These are phyloP conservation scores for Yamadazyma sp. DNA, from an alignment of 1,139 yeast species.

Conservation along the genomic window DNA sequence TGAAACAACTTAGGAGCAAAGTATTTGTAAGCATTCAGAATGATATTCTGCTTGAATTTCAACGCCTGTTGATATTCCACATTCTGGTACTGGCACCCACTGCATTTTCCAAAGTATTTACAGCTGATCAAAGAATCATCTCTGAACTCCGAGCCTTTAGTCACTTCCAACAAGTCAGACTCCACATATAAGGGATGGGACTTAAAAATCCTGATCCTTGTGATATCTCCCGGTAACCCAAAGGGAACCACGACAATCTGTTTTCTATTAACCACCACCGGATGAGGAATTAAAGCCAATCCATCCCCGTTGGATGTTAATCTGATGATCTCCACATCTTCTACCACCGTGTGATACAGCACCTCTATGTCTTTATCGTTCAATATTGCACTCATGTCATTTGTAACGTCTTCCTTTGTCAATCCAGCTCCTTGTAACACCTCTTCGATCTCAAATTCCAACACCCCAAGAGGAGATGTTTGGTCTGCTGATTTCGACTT, in stretches of 20 bases:
- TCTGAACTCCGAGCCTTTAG: constrained; percentile 43
- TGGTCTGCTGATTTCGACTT: constrained; percentile 67
- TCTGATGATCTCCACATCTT: constrained; percentile 55
- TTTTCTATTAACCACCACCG: constrained; percentile 37
- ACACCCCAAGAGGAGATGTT: constrained; percentile 79
- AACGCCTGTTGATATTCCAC: constrained; percentile 73
- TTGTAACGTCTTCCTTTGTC: constrained; percentile 47
- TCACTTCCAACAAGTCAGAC: constrained; percentile 65
- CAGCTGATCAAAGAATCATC: constrained; percentile 51
- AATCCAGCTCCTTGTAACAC: constrained; percentile 47
- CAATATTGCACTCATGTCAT: constrained; percentile 65
- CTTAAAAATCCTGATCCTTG: constrained; percentile 67
- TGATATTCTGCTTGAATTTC: constrained; percentile 67
- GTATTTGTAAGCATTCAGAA: constrained; percentile 76
- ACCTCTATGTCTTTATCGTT: constrained; percentile 54
- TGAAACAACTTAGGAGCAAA: constrained; percentile 56
- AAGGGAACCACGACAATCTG: constrained; percentile 73
- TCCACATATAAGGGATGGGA: constrained; percentile 77
- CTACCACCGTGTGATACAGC: constrained; percentile 59
- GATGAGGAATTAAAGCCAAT: constrained; percentile 60
- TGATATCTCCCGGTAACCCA: constrained; percentile 83
- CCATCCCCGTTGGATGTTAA: constrained; percentile 84
- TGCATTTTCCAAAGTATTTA: constrained; percentile 47
- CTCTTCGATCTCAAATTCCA: constrained; percentile 70
- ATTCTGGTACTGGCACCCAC: constrained; percentile 94